These are phyloP conservation scores for Rubroshorea leprosula DNA, from an alignment of 345 rosid species.

Conservation along the genomic window DNA sequence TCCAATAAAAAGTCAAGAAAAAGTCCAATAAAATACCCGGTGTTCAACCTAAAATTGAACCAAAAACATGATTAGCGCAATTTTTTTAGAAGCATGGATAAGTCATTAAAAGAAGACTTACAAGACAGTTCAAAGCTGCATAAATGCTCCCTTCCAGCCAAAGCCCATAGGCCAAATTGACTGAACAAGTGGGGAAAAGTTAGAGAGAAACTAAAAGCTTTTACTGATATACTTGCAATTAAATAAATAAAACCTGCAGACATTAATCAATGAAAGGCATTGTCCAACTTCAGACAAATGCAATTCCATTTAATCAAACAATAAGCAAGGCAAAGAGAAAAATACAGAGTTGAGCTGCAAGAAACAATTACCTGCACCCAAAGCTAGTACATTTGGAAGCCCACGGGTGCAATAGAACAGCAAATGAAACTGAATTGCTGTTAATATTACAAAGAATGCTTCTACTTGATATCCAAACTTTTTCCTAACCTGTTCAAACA, in stretches of 20 bases:
- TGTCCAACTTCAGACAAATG: background rate
- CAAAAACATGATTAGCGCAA: background rate
- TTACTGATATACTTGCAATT: conserved; percentile 2
- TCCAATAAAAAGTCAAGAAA: too few relatives aligned
- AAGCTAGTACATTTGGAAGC: conserved; percentile 83
- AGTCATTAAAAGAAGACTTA: conserved; percentile 20
- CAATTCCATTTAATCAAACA: background rate
- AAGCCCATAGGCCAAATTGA: conserved; percentile 73
- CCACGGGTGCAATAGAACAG: conserved; percentile 91
- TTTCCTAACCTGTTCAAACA: conserved; percentile 53
- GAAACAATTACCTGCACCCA: conserved; percentile 68
- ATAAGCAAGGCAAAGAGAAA: background rate
- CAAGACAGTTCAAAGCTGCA: conserved; percentile 76
- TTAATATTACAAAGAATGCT: conserved; percentile 79
- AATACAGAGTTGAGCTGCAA: conserved; percentile 10
- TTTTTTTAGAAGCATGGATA: too few relatives aligned
- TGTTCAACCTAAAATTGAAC: too few relatives aligned
- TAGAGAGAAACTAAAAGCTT: background rate
- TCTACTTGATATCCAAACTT: conserved; percentile 92
- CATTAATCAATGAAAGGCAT: background rate
- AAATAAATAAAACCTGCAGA: background rate
- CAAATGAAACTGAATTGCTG: conserved; percentile 82
- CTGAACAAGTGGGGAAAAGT: conserved; percentile 39
- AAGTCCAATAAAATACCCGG: too few relatives aligned
- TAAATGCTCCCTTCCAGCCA: conserved; percentile 66